These are phyloP conservation scores for Lolium multiflorum DNA, from an alignment of 176 grass and related monocot species.

Conservation along the genomic window DNA sequence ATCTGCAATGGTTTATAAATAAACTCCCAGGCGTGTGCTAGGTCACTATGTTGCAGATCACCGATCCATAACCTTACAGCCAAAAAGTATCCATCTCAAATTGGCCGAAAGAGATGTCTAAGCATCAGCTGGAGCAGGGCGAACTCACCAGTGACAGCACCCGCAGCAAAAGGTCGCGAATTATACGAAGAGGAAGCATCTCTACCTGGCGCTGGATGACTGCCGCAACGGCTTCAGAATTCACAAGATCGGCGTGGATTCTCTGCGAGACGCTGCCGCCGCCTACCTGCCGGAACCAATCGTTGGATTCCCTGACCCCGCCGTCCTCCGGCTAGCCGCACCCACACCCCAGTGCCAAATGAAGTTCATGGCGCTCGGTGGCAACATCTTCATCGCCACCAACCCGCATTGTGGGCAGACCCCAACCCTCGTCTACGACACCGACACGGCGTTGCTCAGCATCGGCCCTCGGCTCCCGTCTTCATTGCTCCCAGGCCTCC, in stretches of 20 bases:
- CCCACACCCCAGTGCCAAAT: too few relatives aligned
- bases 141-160: not conserved
- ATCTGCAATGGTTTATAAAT: too few relatives aligned
- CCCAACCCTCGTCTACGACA: constrained; percentile 17
- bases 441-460: not conserved
- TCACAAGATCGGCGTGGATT: not conserved
- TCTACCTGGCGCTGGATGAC: constrained; percentile 30
- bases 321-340: not conserved
- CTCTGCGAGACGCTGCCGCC: not conserved
- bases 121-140: too few relatives aligned
- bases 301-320: not conserved
- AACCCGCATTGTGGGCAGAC: not conserved
- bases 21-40: too few relatives aligned
- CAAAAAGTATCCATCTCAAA: too few relatives aligned
- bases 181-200: constrained; percentile 13
- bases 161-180: constrained; percentile 7
- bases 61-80: too few relatives aligned
- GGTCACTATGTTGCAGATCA: too few relatives aligned
- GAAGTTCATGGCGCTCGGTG: not conserved
- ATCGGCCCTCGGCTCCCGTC: not conserved
- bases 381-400: not conserved
- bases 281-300: not conserved
- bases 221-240: constrained; percentile 20
- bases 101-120: too few relatives aligned
- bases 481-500: not conserved